A percentile compares a stretch with the other conserved stretches of the same genome.
Evolutionary conservation across 352 stramenopile species (phyloP).

Genomic region (Stramenopiles sp.): DNA sequence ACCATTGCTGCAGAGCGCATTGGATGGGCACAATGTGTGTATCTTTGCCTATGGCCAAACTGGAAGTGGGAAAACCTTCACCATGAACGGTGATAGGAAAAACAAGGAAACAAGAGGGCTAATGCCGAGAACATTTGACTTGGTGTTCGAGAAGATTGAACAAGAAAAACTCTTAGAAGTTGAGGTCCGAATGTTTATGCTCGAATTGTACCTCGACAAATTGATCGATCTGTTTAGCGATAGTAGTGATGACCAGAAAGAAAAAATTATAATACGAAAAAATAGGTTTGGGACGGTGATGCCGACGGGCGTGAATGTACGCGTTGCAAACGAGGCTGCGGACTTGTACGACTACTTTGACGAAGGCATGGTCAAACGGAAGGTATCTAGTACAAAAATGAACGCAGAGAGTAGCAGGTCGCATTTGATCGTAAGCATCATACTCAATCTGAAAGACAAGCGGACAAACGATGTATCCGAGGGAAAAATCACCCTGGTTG

Average conservation of each 20-base stretch:
- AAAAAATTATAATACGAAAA: slow-evolving; percentile 27
- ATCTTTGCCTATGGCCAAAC: slow-evolving; percentile 83
- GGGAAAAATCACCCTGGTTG: slow-evolving; percentile 33
- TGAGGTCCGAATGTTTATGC: slow-evolving; percentile 33
- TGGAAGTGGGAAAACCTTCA: slow-evolving; percentile 76
- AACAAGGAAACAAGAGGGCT: slow-evolving; percentile 60
- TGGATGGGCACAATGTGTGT: slow-evolving; percentile 63
- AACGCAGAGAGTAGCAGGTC: slow-evolving; percentile 36
- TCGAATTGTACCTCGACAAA: slow-evolving; percentile 42
- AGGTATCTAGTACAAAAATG: slow-evolving; percentile 36
- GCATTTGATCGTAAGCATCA: slow-evolving; percentile 32
- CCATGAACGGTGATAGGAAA: slow-evolving; percentile 54
- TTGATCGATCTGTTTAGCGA: slow-evolving; percentile 32
- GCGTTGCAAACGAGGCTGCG: too few species aligned
- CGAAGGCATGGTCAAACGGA: slow-evolving; percentile 20
- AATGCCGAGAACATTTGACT: slow-evolving; percentile 55
- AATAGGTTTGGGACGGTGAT: slow-evolving; percentile 39
- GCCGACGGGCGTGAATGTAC: too few species aligned
- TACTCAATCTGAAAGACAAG: slow-evolving; percentile 25
- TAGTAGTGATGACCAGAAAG: slow-evolving; percentile 13
- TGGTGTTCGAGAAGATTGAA: slow-evolving; percentile 53
- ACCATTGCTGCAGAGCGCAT: slow-evolving; percentile 57
- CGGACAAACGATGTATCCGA: slow-evolving; percentile 21
- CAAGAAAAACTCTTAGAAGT: too few species aligned
- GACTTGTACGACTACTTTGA: slow-evolving; percentile 1